Base-by-base conservation (phyloP, 2,329 filamentous ascomycete genomes). In the Colletotrichum tabaci region DNA sequence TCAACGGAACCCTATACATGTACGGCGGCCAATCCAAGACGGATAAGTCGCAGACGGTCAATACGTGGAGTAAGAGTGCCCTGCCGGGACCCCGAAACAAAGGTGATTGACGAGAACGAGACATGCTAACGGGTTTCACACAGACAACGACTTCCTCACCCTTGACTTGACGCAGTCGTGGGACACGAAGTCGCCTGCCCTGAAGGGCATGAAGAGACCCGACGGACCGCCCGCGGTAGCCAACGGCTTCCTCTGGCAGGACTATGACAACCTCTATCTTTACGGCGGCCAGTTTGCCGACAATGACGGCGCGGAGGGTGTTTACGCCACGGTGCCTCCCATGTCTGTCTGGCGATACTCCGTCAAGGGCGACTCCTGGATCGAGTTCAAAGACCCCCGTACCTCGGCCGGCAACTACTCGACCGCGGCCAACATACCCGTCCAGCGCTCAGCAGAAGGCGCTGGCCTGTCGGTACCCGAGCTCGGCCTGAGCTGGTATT, bases 281-380 rank as follows among this genome's bases (percentile, higher is more conserved):
- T 95, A 95, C 75, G 93, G 93, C 21, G 93, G 93, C 21, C 86
- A 94, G 75, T 94, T 92, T 76, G 91, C 91, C 0, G 91, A 93
- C 74, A 86, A 84, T 6, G 73, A 68, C 2, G 72, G 72, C 8
- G 73, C 55, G 3, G 61, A 62, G 35, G 61, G 52, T 16, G 90
- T 92, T 0, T 81, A 84, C 8, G 83, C 81, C 7, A 81, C 87
- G 0, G 92, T 93, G 0, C 83, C 84, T 1, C 83, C 89, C 0
- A 88, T 91, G 63, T 89, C 91, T 0, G 84, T 92, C 1, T 95
- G 93, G 93, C 86, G 90, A 77, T 95, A 94, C 79, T 85, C 89
- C 60, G 90, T 94, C 75, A 78, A 78, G 12, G 85, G 85, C 10
- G 82, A 84, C 42, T 80, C 83, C 2, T 95, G 93, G 93, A 86